Evolutionary conservation across 1,284 basidiomycete genomes (phyloP).

Genomic region (Coriolopsis trogii): DNA sequence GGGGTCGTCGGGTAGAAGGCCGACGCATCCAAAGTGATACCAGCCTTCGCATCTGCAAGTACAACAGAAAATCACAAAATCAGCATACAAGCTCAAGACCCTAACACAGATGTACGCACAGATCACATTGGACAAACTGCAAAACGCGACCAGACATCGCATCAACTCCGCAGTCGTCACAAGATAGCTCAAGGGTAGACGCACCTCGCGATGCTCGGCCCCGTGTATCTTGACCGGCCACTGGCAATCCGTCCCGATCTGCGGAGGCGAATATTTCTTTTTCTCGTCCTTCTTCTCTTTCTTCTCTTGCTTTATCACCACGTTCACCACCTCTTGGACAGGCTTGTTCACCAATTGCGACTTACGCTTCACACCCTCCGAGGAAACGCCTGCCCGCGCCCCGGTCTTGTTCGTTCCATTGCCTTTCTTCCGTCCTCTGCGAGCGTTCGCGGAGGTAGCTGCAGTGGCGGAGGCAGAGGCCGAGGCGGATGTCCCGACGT

Average conservation of each 20-base stretch:
- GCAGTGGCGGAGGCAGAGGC: too few relatives aligned
- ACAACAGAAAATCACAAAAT: neutral
- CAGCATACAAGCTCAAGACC: neutral
- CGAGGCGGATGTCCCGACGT: too few relatives aligned
- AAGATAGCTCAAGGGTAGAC: neutral
- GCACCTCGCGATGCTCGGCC: constrained; percentile 20
- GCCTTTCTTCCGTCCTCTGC: too few relatives aligned
- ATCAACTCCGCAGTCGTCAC: too few relatives aligned
- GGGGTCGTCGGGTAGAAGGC: constrained; percentile 11
- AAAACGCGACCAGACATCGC: too few relatives aligned
- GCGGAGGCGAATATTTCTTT: constrained; percentile 10
- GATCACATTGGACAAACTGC: constrained; percentile 21
- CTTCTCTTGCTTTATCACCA: too few relatives aligned
- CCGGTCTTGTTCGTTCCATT: too few relatives aligned
- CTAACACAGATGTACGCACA: neutral
- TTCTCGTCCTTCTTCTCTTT: neutral
- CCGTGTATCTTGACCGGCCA: constrained; percentile 17
- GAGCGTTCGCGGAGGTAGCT: too few relatives aligned
- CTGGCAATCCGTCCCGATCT: constrained; percentile 17
- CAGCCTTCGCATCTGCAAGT: constrained; percentile 20
- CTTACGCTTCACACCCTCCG: neutral
- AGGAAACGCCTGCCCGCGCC: too few relatives aligned
- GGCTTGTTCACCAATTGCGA: neutral
- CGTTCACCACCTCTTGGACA: neutral
- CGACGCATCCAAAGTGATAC: constrained; percentile 25